A percentile compares a stretch with the other conserved stretches of the same genome.
phyloP scores from a whole-genome alignment of 441 rosid genomes.

The Gossypium laxum region DNA sequence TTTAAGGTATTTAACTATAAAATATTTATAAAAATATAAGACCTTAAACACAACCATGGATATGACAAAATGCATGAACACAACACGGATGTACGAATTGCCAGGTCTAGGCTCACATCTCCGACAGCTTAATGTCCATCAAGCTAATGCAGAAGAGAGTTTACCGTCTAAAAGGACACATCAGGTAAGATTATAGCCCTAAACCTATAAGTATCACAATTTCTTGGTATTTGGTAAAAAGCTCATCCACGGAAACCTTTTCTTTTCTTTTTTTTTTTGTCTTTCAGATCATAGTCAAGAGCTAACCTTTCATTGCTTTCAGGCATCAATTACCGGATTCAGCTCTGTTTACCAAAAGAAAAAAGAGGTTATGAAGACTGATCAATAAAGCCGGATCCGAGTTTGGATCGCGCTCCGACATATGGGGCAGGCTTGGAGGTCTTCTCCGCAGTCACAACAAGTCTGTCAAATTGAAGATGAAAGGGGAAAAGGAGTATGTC shows the following conservation, averaged over 20 bases:
- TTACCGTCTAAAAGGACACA: background rate
- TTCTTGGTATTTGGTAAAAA: background rate
- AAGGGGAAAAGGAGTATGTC: background rate
- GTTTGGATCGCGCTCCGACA: constrained; percentile 59
- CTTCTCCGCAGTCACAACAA: constrained; percentile 79
- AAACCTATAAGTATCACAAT: background rate
- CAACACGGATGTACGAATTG: background rate
- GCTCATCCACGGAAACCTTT: background rate
- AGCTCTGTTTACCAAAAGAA: constrained; percentile 14
- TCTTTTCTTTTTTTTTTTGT: background rate
- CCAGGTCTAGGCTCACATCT: background rate
- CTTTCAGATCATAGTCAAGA: background rate
- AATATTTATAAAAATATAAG: too few species aligned
- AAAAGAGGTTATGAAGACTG: background rate
- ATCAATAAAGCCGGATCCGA: constrained; percentile 77
- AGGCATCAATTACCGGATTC: constrained; percentile 9
- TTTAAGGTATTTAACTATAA: too few species aligned
- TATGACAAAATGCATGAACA: background rate
- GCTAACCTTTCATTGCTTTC: constrained; percentile 10
- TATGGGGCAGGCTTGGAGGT: constrained; percentile 64
- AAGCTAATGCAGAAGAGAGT: background rate
- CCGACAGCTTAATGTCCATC: background rate
- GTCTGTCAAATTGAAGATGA: constrained; percentile 35
- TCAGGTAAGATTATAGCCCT: background rate
- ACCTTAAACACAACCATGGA: too few species aligned